Conservation (phyloP, 331 rosid species). For the Acacia concinna region DNA sequence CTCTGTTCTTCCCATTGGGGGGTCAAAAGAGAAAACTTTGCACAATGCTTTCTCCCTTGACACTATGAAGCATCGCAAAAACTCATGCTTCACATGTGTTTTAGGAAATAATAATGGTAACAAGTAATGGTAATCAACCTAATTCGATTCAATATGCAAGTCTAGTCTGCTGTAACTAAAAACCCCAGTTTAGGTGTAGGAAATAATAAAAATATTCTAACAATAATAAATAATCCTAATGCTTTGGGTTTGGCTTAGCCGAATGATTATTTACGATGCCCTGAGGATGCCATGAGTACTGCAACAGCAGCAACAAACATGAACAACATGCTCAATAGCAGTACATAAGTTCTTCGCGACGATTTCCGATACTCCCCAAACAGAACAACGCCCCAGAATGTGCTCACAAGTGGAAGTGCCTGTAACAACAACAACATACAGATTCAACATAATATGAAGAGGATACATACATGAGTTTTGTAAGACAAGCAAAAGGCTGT, state of each 20-base stretch:
- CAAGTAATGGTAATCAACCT: no score
- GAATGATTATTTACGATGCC: slow-evolving; percentile 54
- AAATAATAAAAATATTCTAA: no score
- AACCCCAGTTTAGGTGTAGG: no score
- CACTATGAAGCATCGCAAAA: background rate
- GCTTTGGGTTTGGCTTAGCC: background rate
- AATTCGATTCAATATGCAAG: no score
- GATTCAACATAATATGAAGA: background rate
- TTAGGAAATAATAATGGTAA: no score
- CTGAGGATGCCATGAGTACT: slow-evolving; percentile 81
- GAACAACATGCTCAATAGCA: slow-evolving; percentile 65
- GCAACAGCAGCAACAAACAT: slow-evolving; percentile 81
- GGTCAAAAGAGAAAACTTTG: background rate
- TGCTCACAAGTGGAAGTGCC: slow-evolving; percentile 97
- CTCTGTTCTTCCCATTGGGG: background rate
- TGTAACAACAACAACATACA: slow-evolving; percentile 23
- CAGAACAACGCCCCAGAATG: slow-evolving; percentile 83
- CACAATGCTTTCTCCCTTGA: background rate
- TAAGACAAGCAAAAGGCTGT: background rate
- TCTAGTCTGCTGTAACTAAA: no score
- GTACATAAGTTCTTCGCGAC: slow-evolving; percentile 61
- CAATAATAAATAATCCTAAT: no score
- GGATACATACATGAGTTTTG: background rate
- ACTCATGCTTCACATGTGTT: no score
- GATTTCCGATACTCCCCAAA: slow-evolving; percentile 85